A percentile compares a stretch with the other conserved stretches of the same genome.
phyloP scores from a whole-genome alignment of 1,139 yeast species.

The Petasospora rhodanensis region DNA sequence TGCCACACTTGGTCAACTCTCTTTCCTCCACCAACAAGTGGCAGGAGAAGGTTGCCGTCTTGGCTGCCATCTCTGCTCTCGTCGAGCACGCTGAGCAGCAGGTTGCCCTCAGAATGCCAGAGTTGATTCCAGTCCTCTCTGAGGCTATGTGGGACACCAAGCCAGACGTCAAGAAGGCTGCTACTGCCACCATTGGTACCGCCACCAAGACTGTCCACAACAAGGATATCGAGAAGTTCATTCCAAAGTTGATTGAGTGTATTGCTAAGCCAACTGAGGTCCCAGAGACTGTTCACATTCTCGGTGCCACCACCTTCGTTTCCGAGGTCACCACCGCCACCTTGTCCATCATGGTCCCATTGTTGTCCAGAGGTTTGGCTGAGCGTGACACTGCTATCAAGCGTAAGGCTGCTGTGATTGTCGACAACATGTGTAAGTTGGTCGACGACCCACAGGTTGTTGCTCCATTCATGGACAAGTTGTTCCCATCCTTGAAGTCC shows the following conservation, averaged over 20 bases:
- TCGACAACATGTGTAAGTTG: slow-evolving; percentile 99
- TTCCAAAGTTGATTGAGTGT: slow-evolving; percentile 95
- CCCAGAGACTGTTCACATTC: slow-evolving; percentile 96
- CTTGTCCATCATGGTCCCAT: slow-evolving; percentile 98
- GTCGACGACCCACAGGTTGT: slow-evolving; percentile 99
- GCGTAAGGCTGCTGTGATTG: slow-evolving; percentile 99
- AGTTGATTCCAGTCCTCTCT: slow-evolving; percentile 94
- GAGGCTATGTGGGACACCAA: slow-evolving; percentile 99
- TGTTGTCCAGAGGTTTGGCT: slow-evolving; percentile 97
- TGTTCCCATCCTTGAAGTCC: slow-evolving; percentile 92
- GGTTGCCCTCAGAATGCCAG: slow-evolving; percentile 98
- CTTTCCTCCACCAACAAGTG: slow-evolving; percentile 82
- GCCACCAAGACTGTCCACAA: slow-evolving; percentile 97
- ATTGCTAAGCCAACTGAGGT: slow-evolving; percentile 95
- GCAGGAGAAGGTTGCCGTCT: slow-evolving; percentile 95
- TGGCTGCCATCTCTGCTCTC: slow-evolving; percentile 77
- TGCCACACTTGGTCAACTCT: slow-evolving; percentile 73
- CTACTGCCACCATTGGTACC: slow-evolving; percentile 91
- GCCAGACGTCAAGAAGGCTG: slow-evolving; percentile 95
- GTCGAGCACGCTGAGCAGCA: slow-evolving; percentile 95
- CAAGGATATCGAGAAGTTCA: slow-evolving; percentile 99
- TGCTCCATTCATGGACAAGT: slow-evolving; percentile 95
- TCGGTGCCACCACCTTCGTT: slow-evolving; percentile 99
- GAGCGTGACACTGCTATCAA: slow-evolving; percentile 99
- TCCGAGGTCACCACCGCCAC: slow-evolving; percentile 99